Conservation (phyloP, 192 early-diverging fungal species). For the Coemansia sp. region DNA sequence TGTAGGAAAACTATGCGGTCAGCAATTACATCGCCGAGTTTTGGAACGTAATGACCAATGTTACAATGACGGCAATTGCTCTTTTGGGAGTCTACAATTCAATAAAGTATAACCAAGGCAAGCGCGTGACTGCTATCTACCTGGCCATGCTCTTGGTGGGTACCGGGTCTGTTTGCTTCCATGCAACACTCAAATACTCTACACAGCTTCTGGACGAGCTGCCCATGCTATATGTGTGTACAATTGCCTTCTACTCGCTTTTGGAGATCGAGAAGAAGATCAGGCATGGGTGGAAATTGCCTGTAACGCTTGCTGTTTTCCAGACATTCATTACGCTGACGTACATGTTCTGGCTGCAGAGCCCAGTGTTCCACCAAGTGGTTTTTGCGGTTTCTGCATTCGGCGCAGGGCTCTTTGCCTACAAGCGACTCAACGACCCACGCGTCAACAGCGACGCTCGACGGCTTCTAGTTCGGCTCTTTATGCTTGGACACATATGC, state of each 20-base stretch:
- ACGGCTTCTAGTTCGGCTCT: constrained; percentile 31
- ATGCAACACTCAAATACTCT: constrained; percentile 69
- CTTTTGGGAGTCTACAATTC: constrained; percentile 62
- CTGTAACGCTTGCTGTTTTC: constrained; percentile 52
- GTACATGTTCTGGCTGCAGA: constrained; percentile 61
- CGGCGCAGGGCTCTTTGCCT: constrained; percentile 49
- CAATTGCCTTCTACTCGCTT: constrained; percentile 55
- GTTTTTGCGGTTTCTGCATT: constrained; percentile 58
- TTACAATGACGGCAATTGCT: constrained; percentile 61
- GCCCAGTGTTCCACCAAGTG: constrained; percentile 73
- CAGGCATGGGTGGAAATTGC: constrained; percentile 24
- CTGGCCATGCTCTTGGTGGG: constrained; percentile 64
- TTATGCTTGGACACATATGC: constrained; percentile 58
- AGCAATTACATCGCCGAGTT: constrained; percentile 74
- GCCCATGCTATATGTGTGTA: constrained; percentile 68
- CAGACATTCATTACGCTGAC: constrained; percentile 54
- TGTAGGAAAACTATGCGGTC: constrained; percentile 67
- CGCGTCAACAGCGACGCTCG: constrained; percentile 35
- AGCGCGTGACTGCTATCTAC: constrained; percentile 60
- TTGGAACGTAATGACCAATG: constrained; percentile 75
- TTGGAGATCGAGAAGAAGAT: constrained; percentile 50
- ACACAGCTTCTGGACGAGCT: constrained; percentile 80
- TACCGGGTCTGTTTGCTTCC: constrained; percentile 69
- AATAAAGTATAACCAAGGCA: constrained; percentile 48
- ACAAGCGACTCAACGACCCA: constrained; percentile 40